Evolutionary conservation across 257 asterid species (phyloP), one percentile per base, ranked within the genome.

Genomic region (Solanum dulcamara): DNA sequence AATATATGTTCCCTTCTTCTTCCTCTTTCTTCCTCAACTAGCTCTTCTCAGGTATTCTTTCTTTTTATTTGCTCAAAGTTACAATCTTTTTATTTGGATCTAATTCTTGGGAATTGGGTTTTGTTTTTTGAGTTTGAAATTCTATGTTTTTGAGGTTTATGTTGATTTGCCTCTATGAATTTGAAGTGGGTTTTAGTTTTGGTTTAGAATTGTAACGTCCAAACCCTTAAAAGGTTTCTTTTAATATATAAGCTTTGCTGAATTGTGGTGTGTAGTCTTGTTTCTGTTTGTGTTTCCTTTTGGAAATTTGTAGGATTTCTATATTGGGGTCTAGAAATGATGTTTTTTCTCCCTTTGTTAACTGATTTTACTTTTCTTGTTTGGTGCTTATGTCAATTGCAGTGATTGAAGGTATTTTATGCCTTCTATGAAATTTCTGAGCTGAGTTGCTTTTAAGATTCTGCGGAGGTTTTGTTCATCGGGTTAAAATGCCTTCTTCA

Each of bases 401-500:
- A 44, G 66, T 22, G 46, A 32, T 32, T 79, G 85, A 70, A 70
- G 48, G 79, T 70, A 35, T 35, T 70, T 35, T 70, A 18, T 28
- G 20, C 37, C 71, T 62, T 62, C 35, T 57, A 22, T n/a, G 28
- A 6, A 57, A 22, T 13, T 28, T 66, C 40, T 32, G 44, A 17
- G 44, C 32, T 67, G 75, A 70, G 44, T 28, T 70, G 79, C 7
- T 70, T 18, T 35, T 37, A 35, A 35, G 64, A 48, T 48, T 48
- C 13, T 88, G 84, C 82, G 90, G 85, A 85, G 81, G 84, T 89
- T 51, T 60, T 62, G 24, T 44, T 60, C 55, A 10, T 86, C 44
- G 84, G 71, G 87, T 44, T 75, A 89, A 66, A 86, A 94, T 96
- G 99, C 98, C 97, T 80, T 90, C 98, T 77, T 87, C 98, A 28